phyloP scores from a whole-genome alignment of 192 early-diverging fungal species.

The Podila horticola region DNA sequence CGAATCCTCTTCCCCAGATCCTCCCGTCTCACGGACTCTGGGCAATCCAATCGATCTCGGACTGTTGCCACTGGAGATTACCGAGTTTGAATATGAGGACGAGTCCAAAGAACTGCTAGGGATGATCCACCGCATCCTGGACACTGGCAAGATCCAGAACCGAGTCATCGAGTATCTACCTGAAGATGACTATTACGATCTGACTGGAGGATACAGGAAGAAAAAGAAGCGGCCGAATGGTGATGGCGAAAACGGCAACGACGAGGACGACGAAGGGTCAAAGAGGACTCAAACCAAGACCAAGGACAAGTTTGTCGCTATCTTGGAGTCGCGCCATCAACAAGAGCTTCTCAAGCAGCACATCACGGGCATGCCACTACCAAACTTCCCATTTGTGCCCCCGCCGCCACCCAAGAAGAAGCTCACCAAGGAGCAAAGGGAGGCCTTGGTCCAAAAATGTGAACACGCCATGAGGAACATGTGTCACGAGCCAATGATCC shows the following conservation, averaged over 20 bases:
- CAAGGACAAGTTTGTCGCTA: slow-evolving; percentile 23
- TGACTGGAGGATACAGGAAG: slow-evolving; percentile 23
- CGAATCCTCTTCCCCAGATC: background rate
- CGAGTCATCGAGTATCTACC: slow-evolving; percentile 5
- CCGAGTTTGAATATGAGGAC: slow-evolving; percentile 19
- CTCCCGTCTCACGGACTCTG: background rate
- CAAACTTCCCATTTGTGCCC: background rate
- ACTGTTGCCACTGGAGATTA: slow-evolving; percentile 13
- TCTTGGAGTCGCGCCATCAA: slow-evolving; percentile 25
- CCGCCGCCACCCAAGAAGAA: background rate
- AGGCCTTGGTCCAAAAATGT: slow-evolving; percentile 4
- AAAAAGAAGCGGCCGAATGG: slow-evolving; percentile 47
- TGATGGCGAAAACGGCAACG: background rate
- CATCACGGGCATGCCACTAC: background rate
- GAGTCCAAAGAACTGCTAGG: slow-evolving; percentile 22
- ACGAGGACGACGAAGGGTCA: slow-evolving; percentile 8
- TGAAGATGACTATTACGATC: slow-evolving; percentile 1
- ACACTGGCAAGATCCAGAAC: slow-evolving; percentile 32
- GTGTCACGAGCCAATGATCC: slow-evolving; percentile 20
- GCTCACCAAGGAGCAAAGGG: slow-evolving; percentile 4
- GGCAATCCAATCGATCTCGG: slow-evolving; percentile 38
- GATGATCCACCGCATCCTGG: slow-evolving; percentile 27
- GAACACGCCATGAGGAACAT: slow-evolving; percentile 31
- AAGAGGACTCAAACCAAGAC: slow-evolving; percentile 24
- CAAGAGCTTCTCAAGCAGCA: background rate